phyloP scores from a whole-genome alignment of 2,329 filamentous ascomycete genomes.

The Talaromyces sp. region DNA sequence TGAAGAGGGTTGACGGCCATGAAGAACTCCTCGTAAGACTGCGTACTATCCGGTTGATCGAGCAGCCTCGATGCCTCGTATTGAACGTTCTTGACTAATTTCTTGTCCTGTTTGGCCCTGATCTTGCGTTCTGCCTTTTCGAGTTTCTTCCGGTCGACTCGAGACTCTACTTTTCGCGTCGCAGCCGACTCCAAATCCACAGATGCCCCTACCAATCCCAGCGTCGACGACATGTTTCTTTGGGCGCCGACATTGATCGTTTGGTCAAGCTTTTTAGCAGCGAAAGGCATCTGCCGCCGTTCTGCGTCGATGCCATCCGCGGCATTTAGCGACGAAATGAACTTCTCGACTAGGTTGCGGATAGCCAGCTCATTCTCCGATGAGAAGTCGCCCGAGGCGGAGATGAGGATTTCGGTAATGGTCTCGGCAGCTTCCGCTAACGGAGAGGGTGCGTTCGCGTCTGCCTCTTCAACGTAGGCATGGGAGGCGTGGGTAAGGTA shows the following conservation, averaged over 20 bases:
- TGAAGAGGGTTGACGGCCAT: conserved; percentile 98
- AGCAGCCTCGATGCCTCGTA: conserved; percentile 92
- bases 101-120: conserved; percentile 96
- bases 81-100: conserved; percentile 95
- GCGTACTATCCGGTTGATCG: conserved; percentile 72
- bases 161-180: conserved; percentile 88
- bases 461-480: conserved; percentile 69
- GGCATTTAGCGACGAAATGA: conserved; percentile 75
- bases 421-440: conserved; percentile 77
- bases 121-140: conserved; percentile 98
- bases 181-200: conserved; percentile 95
- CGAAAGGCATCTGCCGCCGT: conserved; percentile 65
- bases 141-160: conserved; percentile 97
- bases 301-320: conserved; percentile 66
- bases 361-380: conserved; percentile 71
- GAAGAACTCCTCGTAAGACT: conserved; percentile 99
- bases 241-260: conserved; percentile 91
- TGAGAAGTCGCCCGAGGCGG: conserved; percentile 81
- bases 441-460: conserved; percentile 66
- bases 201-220: conserved; percentile 76
- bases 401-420: conserved; percentile 84
- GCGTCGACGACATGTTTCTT: conserved; percentile 91
- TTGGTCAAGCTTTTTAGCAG: conserved; percentile 83
- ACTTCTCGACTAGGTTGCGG: conserved; percentile 79
- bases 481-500: conserved; percentile 93